Evolutionary conservation across 768 basidiomycete genomes (phyloP).

Genomic region (Mycena crocata): DNA sequence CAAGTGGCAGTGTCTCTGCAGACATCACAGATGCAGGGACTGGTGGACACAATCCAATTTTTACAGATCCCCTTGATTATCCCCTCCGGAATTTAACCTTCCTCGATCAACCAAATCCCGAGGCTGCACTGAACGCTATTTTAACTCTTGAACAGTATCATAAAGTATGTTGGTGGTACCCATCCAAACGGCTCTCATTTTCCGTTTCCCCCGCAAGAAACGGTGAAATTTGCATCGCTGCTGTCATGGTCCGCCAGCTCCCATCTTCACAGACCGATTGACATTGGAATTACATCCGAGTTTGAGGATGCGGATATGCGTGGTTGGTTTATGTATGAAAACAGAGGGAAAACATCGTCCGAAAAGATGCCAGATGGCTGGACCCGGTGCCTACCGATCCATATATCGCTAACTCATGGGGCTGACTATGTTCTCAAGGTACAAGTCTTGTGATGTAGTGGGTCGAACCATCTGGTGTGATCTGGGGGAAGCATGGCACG

Average conservation of each 20-base stretch:
- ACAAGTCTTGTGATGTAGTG: background rate
- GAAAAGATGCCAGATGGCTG: background rate
- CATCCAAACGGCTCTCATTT: background rate
- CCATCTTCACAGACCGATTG: background rate
- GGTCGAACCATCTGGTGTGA: background rate
- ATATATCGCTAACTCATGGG: background rate
- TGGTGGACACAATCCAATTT: no score
- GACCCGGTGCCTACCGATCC: background rate
- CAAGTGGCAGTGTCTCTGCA: background rate
- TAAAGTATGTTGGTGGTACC: background rate
- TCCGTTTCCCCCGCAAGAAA: background rate
- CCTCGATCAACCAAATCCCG: background rate
- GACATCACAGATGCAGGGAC: background rate
- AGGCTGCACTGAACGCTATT: background rate
- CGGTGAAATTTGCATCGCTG: background rate
- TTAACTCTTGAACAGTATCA: conserved; percentile 3
- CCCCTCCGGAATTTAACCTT: background rate
- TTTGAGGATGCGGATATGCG: background rate
- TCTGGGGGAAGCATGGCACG: background rate
- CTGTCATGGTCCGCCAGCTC: background rate
- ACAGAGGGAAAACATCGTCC: no score
- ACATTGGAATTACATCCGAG: background rate
- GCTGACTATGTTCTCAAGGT: background rate
- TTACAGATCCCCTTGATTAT: background rate
- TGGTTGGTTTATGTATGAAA: background rate